Base-by-base conservation (phyloP, 2,329 filamentous ascomycete genomes). In the Chaetomiaceae sp. region DNA sequence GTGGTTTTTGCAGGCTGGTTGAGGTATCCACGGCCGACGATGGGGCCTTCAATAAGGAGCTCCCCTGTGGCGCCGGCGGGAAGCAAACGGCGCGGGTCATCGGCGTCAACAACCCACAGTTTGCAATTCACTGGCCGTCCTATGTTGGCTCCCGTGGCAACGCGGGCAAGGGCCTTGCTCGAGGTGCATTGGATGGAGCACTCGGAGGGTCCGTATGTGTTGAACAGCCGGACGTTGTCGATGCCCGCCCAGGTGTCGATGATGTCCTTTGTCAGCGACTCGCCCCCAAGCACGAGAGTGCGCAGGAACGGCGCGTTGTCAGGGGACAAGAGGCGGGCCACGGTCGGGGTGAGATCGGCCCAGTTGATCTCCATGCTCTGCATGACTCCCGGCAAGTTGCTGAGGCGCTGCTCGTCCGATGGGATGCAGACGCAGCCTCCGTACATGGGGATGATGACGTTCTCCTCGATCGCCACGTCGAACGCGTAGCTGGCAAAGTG, bases 401-500 rank as follows among this genome's bases (percentile, higher is more conserved):
- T 43, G 48, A 50, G 48, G 5, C 48, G 37, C 5, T 43, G 14
- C 25, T 30, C 48, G 18, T 50, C 48, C 16, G 48, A 50, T 5
- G 48, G 48, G 3, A 50, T 32, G 30, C 38, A 50, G 5, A 50
- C 48, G 21, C 48, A 50, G 37, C 48, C 48, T 13, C 48, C 48
- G 38, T 32, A 32, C 38, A 50, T 50, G 38, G 29, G 48, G 30
- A 32, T 50, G 5, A 32, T 50, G 48, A 50, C 25, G 30, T 43
- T 41, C n/a, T 50, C 48, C 36, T 40, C 37, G 30, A 50, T 23
- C 13, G 25, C 29, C 16, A 43, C 38, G n/a, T 50, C 48, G 45
- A 48, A 48, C 25, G 30, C 30, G 16, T 43, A 69, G 4, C 65
- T 57, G 33, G 54, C 54, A 43, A 64, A 66, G 40, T 65, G 55